phyloP scores from a whole-genome alignment of 2,329 filamentous ascomycete species.

The Calonectria hongkongensis region DNA sequence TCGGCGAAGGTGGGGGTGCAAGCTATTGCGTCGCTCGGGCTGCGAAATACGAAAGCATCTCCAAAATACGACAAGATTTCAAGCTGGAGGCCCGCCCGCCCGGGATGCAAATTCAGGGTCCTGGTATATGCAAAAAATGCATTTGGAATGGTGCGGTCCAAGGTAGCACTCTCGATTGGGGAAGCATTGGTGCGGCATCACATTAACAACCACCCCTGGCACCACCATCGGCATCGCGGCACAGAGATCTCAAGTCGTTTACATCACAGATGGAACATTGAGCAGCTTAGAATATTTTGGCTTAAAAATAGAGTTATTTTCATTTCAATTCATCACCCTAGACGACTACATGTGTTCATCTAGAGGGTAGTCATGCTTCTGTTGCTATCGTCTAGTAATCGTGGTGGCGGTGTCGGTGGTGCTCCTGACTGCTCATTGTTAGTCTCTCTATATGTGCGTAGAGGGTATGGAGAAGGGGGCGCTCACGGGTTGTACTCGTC shows the following conservation, averaged over 20 bases:
- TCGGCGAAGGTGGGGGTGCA: too few species aligned
- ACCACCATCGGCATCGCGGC: constrained; percentile 18
- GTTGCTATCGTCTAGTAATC: constrained; percentile 11
- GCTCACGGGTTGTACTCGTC: constrained; percentile 75
- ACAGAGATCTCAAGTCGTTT: neutral
- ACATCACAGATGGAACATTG: constrained; percentile 4
- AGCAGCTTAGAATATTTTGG: neutral
- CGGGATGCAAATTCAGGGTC: too few species aligned
- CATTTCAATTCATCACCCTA: constrained; percentile 26
- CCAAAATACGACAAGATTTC: too few species aligned
- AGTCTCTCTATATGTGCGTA: neutral
- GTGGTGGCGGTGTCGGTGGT: constrained; percentile 22
- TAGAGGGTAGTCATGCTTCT: neutral
- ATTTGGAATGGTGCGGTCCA: neutral
- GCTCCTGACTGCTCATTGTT: neutral
- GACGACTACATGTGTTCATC: neutral
- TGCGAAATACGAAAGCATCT: too few species aligned
- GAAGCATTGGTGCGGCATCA: neutral
- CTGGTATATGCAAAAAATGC: neutral
- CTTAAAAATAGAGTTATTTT: constrained; percentile 34
- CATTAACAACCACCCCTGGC: neutral
- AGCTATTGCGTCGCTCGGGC: too few species aligned
- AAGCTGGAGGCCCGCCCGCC: too few species aligned
- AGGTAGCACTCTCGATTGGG: neutral
- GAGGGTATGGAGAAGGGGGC: neutral